Percentiles rank a stretch among this genome's conserved stretches.
These are phyloP conservation scores for Neltuma alba DNA, from an alignment of 306 rosid species.

Conservation along the genomic window DNA sequence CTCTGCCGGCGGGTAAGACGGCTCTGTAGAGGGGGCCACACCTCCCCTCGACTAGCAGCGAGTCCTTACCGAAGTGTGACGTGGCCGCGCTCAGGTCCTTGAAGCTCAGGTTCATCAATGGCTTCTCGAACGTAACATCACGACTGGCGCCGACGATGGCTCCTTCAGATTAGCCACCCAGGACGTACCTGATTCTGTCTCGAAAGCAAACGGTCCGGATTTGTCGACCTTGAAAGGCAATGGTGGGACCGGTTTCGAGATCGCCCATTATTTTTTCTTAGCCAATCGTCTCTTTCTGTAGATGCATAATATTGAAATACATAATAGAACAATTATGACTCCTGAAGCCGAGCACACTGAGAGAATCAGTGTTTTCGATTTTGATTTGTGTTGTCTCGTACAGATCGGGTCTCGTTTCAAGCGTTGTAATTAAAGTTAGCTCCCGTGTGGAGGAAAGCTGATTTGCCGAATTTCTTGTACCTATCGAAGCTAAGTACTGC, in stretches of 20 bases:
- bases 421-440: constrained; percentile 36
- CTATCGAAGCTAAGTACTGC: constrained; percentile 19
- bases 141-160: constrained; percentile 80
- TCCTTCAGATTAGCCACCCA: constrained; percentile 87
- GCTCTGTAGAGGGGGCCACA: constrained; percentile 89
- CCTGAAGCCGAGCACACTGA: constrained; percentile 43
- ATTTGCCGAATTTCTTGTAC: constrained; percentile 46
- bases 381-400: constrained; percentile 26
- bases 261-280: constrained; percentile 76
- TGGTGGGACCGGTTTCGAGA: constrained; percentile 62
- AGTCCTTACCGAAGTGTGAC: constrained; percentile 90
- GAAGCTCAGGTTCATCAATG: constrained; percentile 76
- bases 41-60: constrained; percentile 78
- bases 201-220: constrained; percentile 90
- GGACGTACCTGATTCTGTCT: constrained; percentile 77
- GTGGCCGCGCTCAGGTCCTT: constrained; percentile 89
- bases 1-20: constrained; percentile 52
- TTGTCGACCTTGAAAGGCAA: constrained; percentile 60
- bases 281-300: constrained; percentile 35
- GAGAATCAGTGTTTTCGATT: constrained; percentile 37
- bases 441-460: constrained; percentile 63
- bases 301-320: constrained; percentile 24
- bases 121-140: constrained; percentile 98
- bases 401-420: neutral
- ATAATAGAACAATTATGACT: constrained; percentile 34